Evolutionary conservation across 306 rosid genomes (phyloP).

Genomic region (Ochetophila trinervis): DNA sequence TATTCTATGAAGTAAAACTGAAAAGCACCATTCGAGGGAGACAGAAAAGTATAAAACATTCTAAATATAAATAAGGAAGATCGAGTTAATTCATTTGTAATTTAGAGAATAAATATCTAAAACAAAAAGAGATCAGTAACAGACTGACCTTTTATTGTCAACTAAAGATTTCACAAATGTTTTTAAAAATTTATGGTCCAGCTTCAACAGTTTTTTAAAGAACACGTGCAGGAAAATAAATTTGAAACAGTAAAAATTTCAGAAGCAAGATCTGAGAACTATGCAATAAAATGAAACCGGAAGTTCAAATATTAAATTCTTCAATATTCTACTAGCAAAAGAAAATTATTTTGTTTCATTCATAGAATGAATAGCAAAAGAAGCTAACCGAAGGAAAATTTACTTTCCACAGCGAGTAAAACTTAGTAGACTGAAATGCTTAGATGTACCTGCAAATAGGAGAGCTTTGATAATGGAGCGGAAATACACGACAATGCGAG

Average conservation of each 20-base stretch:
- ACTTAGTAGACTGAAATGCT: not conserved
- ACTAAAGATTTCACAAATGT: too few species aligned
- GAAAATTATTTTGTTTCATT: not conserved
- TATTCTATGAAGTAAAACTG: too few species aligned
- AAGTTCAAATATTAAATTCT: constrained; percentile 5
- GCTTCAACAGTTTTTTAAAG: too few species aligned
- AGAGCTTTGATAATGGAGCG: constrained; percentile 14
- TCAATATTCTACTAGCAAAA: not conserved
- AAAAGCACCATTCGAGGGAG: too few species aligned
- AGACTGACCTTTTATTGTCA: too few species aligned
- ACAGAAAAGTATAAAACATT: too few species aligned
- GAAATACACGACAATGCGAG: constrained; percentile 20
- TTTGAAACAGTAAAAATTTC: not conserved
- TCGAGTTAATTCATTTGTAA: too few species aligned
- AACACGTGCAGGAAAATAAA: too few species aligned
- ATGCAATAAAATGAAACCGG: not conserved
- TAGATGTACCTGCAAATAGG: constrained; percentile 17
- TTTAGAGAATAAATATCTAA: too few species aligned
- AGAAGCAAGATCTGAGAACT: not conserved
- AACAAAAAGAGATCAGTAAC: too few species aligned
- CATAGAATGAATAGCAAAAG: not conserved
- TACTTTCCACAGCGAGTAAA: not conserved
- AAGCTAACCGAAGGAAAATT: not conserved
- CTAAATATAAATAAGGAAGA: too few species aligned
- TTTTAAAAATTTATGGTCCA: too few species aligned